These are phyloP conservation scores for Cicer bijugum DNA, from an alignment of 306 rosid genomes.

Conservation along the genomic window DNA sequence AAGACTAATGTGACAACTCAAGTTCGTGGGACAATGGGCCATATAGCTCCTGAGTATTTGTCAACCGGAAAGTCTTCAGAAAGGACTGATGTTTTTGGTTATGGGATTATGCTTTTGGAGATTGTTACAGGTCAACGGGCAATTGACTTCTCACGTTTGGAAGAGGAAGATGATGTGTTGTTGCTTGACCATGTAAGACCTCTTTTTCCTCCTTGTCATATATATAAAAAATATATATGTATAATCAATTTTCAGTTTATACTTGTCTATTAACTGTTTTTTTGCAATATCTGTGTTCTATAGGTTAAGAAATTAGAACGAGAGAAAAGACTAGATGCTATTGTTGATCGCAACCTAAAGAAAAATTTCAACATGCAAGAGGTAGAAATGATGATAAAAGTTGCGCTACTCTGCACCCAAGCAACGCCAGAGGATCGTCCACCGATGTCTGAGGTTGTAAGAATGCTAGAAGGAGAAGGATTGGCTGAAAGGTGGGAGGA, in stretches of 20 bases:
- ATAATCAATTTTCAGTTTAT: slow-evolving; percentile 15
- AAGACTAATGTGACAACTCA: slow-evolving; percentile 95
- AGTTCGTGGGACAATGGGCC: slow-evolving; percentile 99
- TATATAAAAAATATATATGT: slow-evolving; percentile 7
- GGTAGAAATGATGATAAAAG: slow-evolving; percentile 94
- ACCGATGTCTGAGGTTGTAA: slow-evolving; percentile 90
- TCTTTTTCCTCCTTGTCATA: slow-evolving; percentile 32
- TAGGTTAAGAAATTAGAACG: slow-evolving; percentile 96
- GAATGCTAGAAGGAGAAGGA: slow-evolving; percentile 99
- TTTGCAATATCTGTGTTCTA: slow-evolving; percentile 23
- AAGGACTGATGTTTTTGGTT: slow-evolving; percentile 98
- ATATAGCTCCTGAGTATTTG: slow-evolving; percentile 98
- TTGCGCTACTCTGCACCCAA: slow-evolving; percentile 95
- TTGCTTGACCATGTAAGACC: slow-evolving; percentile 90
- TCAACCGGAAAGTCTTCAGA: slow-evolving; percentile 98
- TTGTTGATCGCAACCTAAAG: slow-evolving; percentile 79
- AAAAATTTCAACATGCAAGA: slow-evolving; percentile 67
- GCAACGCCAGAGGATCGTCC: slow-evolving; percentile 96
- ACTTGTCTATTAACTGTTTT: slow-evolving; percentile 18
- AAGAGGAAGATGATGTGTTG: slow-evolving; percentile 95
- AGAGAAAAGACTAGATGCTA: slow-evolving; percentile 75
- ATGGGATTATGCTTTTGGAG: slow-evolving; percentile 96
- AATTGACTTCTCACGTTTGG: slow-evolving; percentile 94
- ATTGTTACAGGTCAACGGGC: slow-evolving; percentile 97
- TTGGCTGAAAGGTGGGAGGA: slow-evolving; percentile 99